Evolutionary conservation across 2,329 filamentous ascomycete species (phyloP).

Genomic region (Lasiodiplodia sp.): DNA sequence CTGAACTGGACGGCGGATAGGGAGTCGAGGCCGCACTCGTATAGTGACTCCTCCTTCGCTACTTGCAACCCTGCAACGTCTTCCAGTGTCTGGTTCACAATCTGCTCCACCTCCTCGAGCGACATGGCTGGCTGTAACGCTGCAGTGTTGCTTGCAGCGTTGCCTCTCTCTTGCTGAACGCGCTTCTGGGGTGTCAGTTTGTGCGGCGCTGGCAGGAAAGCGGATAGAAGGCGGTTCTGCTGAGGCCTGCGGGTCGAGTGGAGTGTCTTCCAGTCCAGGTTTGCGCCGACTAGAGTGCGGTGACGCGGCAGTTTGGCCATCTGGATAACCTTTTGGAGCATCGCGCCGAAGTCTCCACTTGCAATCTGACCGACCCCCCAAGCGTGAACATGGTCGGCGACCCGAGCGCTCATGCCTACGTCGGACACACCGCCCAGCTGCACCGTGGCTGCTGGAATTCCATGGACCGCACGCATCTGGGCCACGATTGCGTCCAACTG

Average conservation of each 20-base stretch:
- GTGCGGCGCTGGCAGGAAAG: too few relatives aligned
- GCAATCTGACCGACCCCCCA: neutral
- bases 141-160: too few relatives aligned
- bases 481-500: conserved; percentile 50
- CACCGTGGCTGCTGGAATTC: neutral
- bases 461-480: neutral
- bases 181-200: too few relatives aligned
- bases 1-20: neutral
- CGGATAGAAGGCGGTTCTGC: too few relatives aligned
- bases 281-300: neutral
- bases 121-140: too few relatives aligned
- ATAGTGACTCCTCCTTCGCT: too few relatives aligned
- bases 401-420: neutral
- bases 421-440: neutral
- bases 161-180: too few relatives aligned
- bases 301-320: neutral
- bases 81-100: too few relatives aligned
- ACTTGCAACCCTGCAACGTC: too few relatives aligned
- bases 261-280: neutral
- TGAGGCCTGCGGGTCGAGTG: too few relatives aligned
- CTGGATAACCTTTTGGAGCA: neutral
- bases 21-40: neutral
- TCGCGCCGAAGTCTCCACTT: neutral
- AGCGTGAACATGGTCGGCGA: neutral
- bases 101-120: too few relatives aligned